Evolutionary conservation across 371 early-diverging fungal genomes (phyloP).

Genomic region (Rhizopus stolonifer): DNA sequence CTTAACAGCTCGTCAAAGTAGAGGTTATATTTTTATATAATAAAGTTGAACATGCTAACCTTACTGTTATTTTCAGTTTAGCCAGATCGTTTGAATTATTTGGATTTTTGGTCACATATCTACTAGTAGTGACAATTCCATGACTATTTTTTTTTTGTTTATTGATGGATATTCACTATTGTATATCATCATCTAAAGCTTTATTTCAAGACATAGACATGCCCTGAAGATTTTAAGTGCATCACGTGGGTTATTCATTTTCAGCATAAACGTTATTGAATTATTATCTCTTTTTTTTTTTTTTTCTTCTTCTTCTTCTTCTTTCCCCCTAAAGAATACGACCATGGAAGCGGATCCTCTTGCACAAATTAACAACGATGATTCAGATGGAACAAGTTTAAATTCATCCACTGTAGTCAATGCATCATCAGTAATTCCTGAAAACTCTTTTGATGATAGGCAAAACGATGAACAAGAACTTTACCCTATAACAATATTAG

Average conservation of each 20-base stretch:
- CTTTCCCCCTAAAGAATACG: background rate
- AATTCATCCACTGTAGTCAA: constrained; percentile 5
- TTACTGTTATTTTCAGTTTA: too few species aligned
- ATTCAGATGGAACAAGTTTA: background rate
- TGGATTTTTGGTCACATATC: too few species aligned
- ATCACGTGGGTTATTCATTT: too few species aligned
- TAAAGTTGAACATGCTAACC: too few species aligned
- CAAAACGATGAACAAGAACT: constrained; percentile 46
- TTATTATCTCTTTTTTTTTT: background rate
- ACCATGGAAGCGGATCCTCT: constrained; percentile 9
- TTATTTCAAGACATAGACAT: background rate
- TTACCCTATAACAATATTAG: constrained; percentile 91
- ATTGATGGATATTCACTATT: too few species aligned
- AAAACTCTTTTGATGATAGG: constrained; percentile 10
- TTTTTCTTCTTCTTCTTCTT: constrained; percentile 3
- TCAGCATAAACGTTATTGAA: too few species aligned
- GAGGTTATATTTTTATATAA: too few species aligned
- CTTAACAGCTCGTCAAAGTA: too few species aligned
- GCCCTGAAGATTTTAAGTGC: background rate
- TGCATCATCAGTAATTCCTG: constrained; percentile 1
- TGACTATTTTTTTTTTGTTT: too few species aligned
- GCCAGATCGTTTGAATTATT: too few species aligned
- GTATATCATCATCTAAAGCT: too few species aligned
- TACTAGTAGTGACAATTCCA: too few species aligned
- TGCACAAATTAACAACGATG: background rate